A percentile compares a stretch with the other conserved stretches of the same genome.
phyloP scores from a whole-genome alignment of 2,329 filamentous ascomycete species.

The Cordyceps militaris region DNA sequence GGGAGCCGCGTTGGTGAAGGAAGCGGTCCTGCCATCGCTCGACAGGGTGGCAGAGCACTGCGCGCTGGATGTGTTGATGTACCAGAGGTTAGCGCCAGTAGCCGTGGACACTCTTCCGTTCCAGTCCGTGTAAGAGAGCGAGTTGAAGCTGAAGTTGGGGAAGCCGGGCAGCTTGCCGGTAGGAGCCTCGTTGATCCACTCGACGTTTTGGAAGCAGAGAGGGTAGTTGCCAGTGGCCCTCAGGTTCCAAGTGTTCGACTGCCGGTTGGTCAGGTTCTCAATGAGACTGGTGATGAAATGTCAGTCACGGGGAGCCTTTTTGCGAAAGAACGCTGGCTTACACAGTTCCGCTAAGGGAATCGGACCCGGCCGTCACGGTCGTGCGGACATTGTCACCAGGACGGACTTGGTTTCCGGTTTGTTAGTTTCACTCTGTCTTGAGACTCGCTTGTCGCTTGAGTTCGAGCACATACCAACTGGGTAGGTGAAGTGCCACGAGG shows the following conservation, averaged over 20 bases:
- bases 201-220: conserved; percentile 1
- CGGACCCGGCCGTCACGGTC: neutral
- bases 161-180: neutral
- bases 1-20: neutral
- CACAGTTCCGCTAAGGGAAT: neutral
- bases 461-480: neutral
- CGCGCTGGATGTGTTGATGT: neutral
- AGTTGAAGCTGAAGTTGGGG: neutral
- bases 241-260: neutral
- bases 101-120: neutral
- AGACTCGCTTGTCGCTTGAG: neutral
- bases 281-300: neutral
- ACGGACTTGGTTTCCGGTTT: neutral
- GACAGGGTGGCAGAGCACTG: neutral
- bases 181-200: neutral
- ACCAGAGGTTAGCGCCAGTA: neutral
- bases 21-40: neutral
- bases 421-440: neutral
- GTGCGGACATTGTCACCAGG: neutral
- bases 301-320: neutral
- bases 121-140: neutral
- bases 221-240: neutral
- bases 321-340: neutral
- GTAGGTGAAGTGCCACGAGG: neutral
- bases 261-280: neutral